Base-by-base conservation (phyloP, 164 flowering plant species). In the Pachysandra terminalis region DNA sequence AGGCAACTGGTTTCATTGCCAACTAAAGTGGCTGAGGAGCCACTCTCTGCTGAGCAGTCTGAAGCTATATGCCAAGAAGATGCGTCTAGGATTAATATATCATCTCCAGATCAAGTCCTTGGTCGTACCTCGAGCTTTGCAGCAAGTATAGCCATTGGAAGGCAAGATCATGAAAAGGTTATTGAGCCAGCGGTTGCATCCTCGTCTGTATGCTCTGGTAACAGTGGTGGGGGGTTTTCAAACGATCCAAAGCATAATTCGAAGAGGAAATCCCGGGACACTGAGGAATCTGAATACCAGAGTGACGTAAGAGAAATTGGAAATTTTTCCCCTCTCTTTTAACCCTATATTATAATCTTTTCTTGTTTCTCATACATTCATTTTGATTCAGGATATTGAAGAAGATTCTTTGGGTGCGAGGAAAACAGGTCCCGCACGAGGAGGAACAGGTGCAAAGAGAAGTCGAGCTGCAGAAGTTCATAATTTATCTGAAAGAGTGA, bases 401-500 rank as follows among this genome's bases (percentile, higher is more conserved):
- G 96, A 89, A 72, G 98, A 95, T 63, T 90, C 91, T 21, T 68
- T 81, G 37, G 88, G 79, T 72, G 83, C 65, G 10, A 87, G 75
- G 66, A 92, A 83, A 76, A 59, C 79, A 24, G 63, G 74, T 69
- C 59, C 75, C 59, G 71, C 76, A 56, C 78, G 85, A 72, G 80
- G 37, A 45, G 24, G 86, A 66, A 13, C 72, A 0, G 78, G 91
- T 41, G 80, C 91, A 35, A 95, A 90, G 88, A 85, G 96, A 83
- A 88, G 91, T 74, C 87, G 99, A 27, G 93, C 95, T 56, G 98
- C 99, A 65, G 99, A 95, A 87, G 97, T 95, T 63, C 99, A 95
- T 75, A 95, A 95, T 79, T 80, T 95, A 71, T 92, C 97, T 12
- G 98, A 95, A 77, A 87, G 97, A 84, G 99, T 95, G 76, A 85